phyloP scores from a whole-genome alignment of 768 basidiomycete genomes.

The Pleurotus sapidus region DNA sequence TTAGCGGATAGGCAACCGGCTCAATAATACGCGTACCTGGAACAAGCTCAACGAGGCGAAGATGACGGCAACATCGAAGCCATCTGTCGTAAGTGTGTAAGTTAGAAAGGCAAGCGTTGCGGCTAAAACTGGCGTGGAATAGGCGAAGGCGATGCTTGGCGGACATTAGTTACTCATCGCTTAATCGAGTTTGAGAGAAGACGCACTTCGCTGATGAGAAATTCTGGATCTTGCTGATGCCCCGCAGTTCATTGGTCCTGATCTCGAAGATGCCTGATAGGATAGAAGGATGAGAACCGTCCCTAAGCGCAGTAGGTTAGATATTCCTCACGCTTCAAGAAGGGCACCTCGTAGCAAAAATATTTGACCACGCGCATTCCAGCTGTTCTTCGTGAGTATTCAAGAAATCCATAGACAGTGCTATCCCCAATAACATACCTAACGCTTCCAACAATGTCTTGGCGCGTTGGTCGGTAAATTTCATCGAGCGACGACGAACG shows the following conservation, averaged over 20 bases:
- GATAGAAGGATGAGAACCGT: background rate
- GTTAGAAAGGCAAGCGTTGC: slow-evolving; percentile 67
- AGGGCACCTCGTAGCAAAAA: slow-evolving; percentile 71
- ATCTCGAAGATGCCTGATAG: slow-evolving; percentile 49
- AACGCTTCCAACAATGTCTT: slow-evolving; percentile 66
- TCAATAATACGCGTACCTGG: slow-evolving; percentile 27
- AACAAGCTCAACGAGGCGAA: slow-evolving; percentile 66
- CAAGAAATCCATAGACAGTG: background rate
- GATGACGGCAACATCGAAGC: slow-evolving; percentile 63
- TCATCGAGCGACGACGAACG: slow-evolving; percentile 52
- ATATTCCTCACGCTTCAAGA: slow-evolving; percentile 49
- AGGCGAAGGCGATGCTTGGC: slow-evolving; percentile 38
- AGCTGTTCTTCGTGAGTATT: slow-evolving; percentile 22
- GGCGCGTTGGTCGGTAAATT: slow-evolving; percentile 60
- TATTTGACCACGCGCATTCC: slow-evolving; percentile 76
- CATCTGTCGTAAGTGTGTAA: slow-evolving; percentile 51
- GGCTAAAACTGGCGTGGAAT: slow-evolving; percentile 60
- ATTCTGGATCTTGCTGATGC: slow-evolving; percentile 54
- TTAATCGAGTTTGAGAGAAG: background rate
- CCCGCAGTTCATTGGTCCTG: slow-evolving; percentile 52
- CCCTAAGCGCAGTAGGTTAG: background rate
- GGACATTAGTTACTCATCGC: background rate
- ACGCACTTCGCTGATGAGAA: slow-evolving; percentile 61
- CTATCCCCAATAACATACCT: slow-evolving; percentile 26
- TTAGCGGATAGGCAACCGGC: background rate